These are phyloP conservation scores for Eucalyptus sp. DNA, from an alignment of 345 rosid species.

Conservation along the genomic window DNA sequence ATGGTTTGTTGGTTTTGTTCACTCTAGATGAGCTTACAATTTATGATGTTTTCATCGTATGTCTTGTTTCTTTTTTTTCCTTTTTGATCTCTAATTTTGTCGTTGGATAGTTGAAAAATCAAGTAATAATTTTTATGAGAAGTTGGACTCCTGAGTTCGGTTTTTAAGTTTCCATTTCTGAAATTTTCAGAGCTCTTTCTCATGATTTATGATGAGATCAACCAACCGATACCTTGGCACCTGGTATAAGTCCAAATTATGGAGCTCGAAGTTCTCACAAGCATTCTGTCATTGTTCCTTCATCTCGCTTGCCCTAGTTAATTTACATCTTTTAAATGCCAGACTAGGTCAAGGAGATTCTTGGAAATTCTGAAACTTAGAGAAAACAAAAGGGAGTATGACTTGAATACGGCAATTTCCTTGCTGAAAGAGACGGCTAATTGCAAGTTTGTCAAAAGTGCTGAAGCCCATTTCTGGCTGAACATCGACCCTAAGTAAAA, in stretches of 20 bases:
- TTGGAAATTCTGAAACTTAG: constrained; percentile 92
- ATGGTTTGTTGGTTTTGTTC: neutral
- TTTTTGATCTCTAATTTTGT: neutral
- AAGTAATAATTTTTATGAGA: neutral
- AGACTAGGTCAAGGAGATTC: constrained; percentile 92
- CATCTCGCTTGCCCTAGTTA: neutral
- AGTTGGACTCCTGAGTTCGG: neutral
- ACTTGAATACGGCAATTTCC: constrained; percentile 58
- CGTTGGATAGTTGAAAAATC: neutral
- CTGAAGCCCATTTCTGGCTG: constrained; percentile 94
- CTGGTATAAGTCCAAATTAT: neutral
- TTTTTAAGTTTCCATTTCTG: neutral
- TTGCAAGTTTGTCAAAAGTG: constrained; percentile 78
- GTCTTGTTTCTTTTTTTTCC: neutral
- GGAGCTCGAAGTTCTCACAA: neutral
- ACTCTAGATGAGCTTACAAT: neutral
- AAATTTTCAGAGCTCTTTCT: neutral
- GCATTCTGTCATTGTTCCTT: neutral
- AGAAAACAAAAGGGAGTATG: constrained; percentile 77
- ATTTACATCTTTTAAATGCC: constrained; percentile 9
- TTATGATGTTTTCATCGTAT: neutral
- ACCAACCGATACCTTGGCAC: neutral
- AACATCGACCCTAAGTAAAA: constrained; percentile 94
- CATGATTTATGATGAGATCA: neutral
- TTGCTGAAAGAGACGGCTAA: constrained; percentile 60